These are phyloP conservation scores for Penicillium sp. DNA, from an alignment of 2,329 filamentous ascomycete species.

Conservation along the genomic window DNA sequence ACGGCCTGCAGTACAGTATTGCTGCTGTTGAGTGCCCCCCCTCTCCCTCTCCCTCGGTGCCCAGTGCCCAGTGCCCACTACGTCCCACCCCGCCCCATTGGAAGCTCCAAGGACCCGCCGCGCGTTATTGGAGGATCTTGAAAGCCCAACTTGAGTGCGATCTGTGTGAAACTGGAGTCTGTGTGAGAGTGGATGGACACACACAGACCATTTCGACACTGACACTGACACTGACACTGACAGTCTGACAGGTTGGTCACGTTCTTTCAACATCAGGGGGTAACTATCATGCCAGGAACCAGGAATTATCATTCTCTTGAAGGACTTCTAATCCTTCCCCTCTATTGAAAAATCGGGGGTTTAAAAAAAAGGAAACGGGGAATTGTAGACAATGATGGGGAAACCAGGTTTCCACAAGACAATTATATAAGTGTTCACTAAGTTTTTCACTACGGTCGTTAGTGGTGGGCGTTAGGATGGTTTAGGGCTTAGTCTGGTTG, in stretches of 20 bases:
- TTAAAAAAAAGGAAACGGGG: not conserved
- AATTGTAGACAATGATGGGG: not conserved
- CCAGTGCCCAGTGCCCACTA: not conserved
- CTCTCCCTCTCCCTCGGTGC: not conserved
- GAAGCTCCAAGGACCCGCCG: not conserved
- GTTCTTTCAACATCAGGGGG: constrained; percentile 18
- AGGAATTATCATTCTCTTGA: not conserved
- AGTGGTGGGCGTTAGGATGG: constrained; percentile 3
- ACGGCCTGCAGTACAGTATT: too few species aligned
- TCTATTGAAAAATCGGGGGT: not conserved
- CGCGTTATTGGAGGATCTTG: constrained; percentile 25
- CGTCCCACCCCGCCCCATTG: not conserved
- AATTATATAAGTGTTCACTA: not conserved
- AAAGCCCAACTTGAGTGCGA: constrained; percentile 8
- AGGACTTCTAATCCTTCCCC: not conserved
- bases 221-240: too few species aligned
- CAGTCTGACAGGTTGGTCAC: not conserved
- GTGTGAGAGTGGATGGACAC: not conserved
- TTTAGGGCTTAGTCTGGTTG: constrained; percentile 1
- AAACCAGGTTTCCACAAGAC: not conserved
- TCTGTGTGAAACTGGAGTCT: constrained; percentile 11
- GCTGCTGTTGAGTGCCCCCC: not conserved
- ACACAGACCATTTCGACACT: not conserved
- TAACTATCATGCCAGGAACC: constrained; percentile 23
- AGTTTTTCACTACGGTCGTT: not conserved